Percentiles rank a stretch among this genome's conserved stretches.
These are phyloP conservation scores for Lepiota brunneoincarnata DNA, from an alignment of 768 basidiomycete species.

Conservation along the genomic window DNA sequence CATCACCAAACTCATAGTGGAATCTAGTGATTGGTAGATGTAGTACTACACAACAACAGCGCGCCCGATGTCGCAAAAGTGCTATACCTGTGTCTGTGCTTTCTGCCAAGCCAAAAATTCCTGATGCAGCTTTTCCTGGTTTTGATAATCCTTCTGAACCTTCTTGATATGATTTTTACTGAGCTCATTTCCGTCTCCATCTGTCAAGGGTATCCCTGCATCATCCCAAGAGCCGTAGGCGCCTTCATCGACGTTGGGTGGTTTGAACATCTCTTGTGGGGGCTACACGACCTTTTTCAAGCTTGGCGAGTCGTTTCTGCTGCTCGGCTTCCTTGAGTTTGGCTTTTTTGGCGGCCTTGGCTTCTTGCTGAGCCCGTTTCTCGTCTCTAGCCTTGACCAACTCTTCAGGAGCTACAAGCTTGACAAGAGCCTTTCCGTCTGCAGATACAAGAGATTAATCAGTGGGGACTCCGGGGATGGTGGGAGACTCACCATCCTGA, in stretches of 20 bases:
- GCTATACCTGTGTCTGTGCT: slow-evolving; percentile 10
- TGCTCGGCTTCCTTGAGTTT: slow-evolving; percentile 62
- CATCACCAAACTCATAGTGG: slow-evolving; percentile 65
- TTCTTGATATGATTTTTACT: slow-evolving; percentile 82
- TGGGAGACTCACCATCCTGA: slow-evolving; percentile 69
- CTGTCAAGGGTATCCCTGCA: slow-evolving; percentile 80
- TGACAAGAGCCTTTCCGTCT: slow-evolving; percentile 96
- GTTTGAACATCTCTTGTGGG: slow-evolving; percentile 80
- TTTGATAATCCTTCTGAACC: slow-evolving; percentile 65
- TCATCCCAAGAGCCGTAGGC: slow-evolving; percentile 85
- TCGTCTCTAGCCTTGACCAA: slow-evolving; percentile 86
- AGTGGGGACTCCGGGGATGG: neutral
- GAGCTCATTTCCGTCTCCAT: slow-evolving; percentile 79
- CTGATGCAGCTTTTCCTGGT: slow-evolving; percentile 77
- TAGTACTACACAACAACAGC: slow-evolving; percentile 5
- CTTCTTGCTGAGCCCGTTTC: slow-evolving; percentile 72
- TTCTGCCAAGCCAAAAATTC: slow-evolving; percentile 61
- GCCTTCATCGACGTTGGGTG: slow-evolving; percentile 71
- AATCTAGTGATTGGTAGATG: slow-evolving; percentile 61
- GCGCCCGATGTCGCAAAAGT: neutral
- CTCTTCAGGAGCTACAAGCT: slow-evolving; percentile 80
- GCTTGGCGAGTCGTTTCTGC: slow-evolving; percentile 66
- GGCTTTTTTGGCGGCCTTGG: slow-evolving; percentile 78
- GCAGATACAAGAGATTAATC: slow-evolving; percentile 12
- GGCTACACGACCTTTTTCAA: slow-evolving; percentile 83